These are phyloP conservation scores for Daldinia decipiens DNA, from an alignment of 495 filamentous ascomycete genomes.

Conservation along the genomic window DNA sequence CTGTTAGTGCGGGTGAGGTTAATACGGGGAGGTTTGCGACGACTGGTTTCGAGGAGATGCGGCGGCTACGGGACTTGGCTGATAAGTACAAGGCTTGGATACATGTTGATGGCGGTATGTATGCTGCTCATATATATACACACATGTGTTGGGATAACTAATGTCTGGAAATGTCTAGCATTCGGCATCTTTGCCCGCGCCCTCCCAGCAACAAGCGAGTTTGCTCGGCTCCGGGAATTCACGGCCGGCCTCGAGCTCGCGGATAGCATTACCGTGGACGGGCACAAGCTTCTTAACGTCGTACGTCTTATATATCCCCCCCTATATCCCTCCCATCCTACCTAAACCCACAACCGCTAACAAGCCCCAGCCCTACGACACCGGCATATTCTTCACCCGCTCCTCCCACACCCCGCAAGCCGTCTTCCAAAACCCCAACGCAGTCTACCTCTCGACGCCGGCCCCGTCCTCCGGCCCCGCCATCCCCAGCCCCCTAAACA, in stretches of 20 bases:
- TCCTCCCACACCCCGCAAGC: conserved; percentile 63
- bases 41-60: conserved; percentile 66
- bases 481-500: conserved; percentile 85
- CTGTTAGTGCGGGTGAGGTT: conserved; percentile 84
- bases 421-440: conserved; percentile 86
- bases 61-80: conserved; percentile 71
- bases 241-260: conserved; percentile 79
- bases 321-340: neutral
- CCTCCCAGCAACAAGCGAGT: conserved; percentile 69
- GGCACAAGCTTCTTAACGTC: conserved; percentile 93
- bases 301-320: conserved; percentile 55
- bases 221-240: conserved; percentile 62
- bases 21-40: conserved; percentile 90
- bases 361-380: conserved; percentile 78
- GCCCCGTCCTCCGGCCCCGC: conserved; percentile 51
- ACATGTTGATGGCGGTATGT: conserved; percentile 76
- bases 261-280: conserved; percentile 87
- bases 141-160: neutral
- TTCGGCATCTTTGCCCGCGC: conserved; percentile 86
- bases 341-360: conserved; percentile 1
- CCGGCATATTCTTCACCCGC: conserved; percentile 85
- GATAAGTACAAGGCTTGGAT: conserved; percentile 84
- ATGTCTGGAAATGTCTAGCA: conserved; percentile 49
- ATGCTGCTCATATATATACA: neutral
- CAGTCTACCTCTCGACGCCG: conserved; percentile 75